Percentiles rank a stretch among this genome's conserved stretches.
These are phyloP conservation scores for Fusarium sacchari DNA, from an alignment of 2,329 filamentous ascomycete species.

Conservation along the genomic window DNA sequence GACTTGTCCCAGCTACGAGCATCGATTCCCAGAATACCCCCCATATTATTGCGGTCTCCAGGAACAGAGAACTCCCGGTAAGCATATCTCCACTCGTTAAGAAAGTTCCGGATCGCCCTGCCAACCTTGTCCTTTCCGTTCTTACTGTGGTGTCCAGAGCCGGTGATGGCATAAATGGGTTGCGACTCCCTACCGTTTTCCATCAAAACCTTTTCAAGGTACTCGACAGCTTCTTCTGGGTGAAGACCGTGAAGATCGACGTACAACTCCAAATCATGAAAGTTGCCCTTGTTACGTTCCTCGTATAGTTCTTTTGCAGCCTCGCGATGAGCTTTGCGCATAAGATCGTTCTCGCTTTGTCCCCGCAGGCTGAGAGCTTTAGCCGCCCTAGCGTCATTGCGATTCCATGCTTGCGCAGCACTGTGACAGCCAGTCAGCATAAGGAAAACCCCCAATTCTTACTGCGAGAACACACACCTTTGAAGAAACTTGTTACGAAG, in stretches of 20 bases:
- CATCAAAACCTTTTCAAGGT: constrained; percentile 86
- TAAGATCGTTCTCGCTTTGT: constrained; percentile 95
- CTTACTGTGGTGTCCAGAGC: constrained; percentile 96
- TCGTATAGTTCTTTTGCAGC: constrained; percentile 93
- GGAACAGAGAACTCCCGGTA: constrained; percentile 97
- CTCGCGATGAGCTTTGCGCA: constrained; percentile 96
- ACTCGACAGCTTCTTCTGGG: constrained; percentile 94
- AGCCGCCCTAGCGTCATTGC: constrained; percentile 94
- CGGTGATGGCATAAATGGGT: constrained; percentile 94
- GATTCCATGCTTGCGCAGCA: constrained; percentile 97
- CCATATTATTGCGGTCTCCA: constrained; percentile 85
- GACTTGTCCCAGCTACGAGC: constrained; percentile 74
- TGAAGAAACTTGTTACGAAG: constrained; percentile 97
- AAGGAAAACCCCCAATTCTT: background rate
- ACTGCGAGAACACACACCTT: constrained; percentile 67
- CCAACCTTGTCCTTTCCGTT: constrained; percentile 99
- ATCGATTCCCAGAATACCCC: constrained; percentile 78
- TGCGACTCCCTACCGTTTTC: constrained; percentile 79
- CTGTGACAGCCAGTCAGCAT: constrained; percentile 55
- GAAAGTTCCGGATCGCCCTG: constrained; percentile 87
- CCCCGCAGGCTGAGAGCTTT: constrained; percentile 94
- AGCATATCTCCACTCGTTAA: constrained; percentile 95
- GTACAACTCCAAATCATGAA: constrained; percentile 78
- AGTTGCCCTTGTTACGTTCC: constrained; percentile 81
- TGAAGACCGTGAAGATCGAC: constrained; percentile 98